phyloP scores from a whole-genome alignment of 805 yeast species.

The Saccharomycopsis capsularis region DNA sequence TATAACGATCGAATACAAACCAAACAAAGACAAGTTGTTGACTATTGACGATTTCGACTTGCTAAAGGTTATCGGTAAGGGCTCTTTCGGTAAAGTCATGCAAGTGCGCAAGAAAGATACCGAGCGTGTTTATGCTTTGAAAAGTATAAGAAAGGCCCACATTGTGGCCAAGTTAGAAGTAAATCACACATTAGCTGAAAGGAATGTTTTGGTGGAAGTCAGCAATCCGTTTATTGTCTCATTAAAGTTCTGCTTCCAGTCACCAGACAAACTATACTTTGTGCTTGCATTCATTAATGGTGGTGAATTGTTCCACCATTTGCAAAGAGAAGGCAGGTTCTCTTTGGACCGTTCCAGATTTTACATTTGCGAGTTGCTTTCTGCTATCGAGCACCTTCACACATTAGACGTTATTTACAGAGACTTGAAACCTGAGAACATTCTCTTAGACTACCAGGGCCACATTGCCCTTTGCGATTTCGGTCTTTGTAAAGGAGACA shows the following conservation, averaged over 20 bases:
- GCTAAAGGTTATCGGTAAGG: constrained; percentile 93
- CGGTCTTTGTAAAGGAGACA: constrained; percentile 91
- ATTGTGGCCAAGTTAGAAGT: constrained; percentile 93
- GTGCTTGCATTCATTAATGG: constrained; percentile 94
- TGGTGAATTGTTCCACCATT: constrained; percentile 91
- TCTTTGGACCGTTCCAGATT: constrained; percentile 84
- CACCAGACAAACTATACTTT: constrained; percentile 89
- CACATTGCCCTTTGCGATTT: constrained; percentile 97
- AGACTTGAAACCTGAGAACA: constrained; percentile 94
- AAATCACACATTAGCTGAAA: constrained; percentile 91
- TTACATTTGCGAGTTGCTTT: constrained; percentile 87
- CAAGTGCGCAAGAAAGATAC: constrained; percentile 96
- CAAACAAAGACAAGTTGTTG: constrained; percentile 57
- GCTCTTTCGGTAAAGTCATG: constrained; percentile 98
- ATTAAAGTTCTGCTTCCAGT: constrained; percentile 89
- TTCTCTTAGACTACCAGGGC: constrained; percentile 89
- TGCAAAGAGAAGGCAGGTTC: constrained; percentile 77
- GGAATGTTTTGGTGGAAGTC: constrained; percentile 89
- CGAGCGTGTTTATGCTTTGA: constrained; percentile 87
- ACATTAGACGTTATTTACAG: constrained; percentile 88
- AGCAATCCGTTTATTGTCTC: constrained; percentile 96
- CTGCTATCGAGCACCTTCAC: constrained; percentile 90
- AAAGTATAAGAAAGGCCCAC: constrained; percentile 89
- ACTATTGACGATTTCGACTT: constrained; percentile 89
- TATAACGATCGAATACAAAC: constrained; percentile 63